Percentiles rank a stretch among this genome's conserved stretches.
Evolutionary conservation across 441 rosid species (phyloP).

Genomic region (Populus trichocarpa): DNA sequence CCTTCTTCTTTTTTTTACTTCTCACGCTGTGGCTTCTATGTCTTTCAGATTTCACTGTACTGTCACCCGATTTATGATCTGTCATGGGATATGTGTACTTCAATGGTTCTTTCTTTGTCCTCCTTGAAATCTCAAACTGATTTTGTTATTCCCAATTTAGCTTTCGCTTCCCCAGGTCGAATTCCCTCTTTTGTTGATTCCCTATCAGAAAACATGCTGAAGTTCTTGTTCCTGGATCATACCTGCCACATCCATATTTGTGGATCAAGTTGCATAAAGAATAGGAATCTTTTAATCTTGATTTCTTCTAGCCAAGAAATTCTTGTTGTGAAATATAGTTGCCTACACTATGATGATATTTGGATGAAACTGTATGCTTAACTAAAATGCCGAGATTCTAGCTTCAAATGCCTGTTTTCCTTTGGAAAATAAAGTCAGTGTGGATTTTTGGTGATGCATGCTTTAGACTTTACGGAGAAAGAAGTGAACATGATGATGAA

Average conservation of each 20-base stretch:
- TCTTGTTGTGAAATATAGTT: background rate
- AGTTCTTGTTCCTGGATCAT: background rate
- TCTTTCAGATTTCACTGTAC: background rate
- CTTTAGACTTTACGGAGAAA: slow-evolving; percentile 55
- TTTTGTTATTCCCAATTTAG: background rate
- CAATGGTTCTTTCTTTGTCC: background rate
- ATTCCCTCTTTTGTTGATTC: background rate
- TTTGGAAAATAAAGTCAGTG: background rate
- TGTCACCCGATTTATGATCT: background rate
- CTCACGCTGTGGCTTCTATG: background rate
- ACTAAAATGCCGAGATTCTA: background rate
- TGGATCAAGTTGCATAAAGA: background rate
- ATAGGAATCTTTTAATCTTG: background rate
- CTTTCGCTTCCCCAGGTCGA: background rate
- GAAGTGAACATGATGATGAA: slow-evolving; percentile 53
- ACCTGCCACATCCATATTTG: background rate
- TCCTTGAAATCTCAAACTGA: background rate
- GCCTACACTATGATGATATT: background rate
- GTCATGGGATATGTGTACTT: background rate
- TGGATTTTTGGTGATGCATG: slow-evolving; percentile 5
- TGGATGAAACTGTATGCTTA: background rate
- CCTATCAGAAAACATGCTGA: background rate
- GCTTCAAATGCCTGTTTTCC: background rate
- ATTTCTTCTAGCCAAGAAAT: background rate
- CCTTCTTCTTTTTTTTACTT: too few relatives aligned